Percentiles rank a stretch among this genome's conserved stretches.
Evolutionary conservation across 1,284 basidiomycete species (phyloP).

Genomic region (Entoloma clypeatum): DNA sequence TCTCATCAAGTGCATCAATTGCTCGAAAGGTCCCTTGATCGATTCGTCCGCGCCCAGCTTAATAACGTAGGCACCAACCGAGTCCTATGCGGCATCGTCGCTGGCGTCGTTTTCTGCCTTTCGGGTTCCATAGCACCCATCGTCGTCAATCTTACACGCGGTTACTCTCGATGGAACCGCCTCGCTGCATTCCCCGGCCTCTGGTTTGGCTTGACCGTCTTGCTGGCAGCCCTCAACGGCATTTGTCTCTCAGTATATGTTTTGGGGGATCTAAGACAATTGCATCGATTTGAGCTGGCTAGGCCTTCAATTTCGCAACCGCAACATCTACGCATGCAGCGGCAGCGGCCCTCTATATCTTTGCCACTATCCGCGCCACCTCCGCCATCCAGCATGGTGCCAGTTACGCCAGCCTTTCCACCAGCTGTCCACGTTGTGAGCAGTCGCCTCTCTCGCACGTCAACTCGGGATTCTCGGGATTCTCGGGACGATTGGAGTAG

Average conservation of each 20-base stretch:
- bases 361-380: conserved; percentile 21
- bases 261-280: conserved; percentile 76
- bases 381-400: conserved; percentile 16
- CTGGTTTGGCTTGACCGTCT: conserved; percentile 63
- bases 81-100: conserved; percentile 64
- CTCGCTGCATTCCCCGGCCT: conserved; percentile 61
- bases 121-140: conserved; percentile 50
- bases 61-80: conserved; percentile 74
- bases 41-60: conserved; percentile 66
- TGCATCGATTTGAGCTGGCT: conserved; percentile 71
- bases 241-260: conserved; percentile 72
- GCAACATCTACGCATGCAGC: conserved; percentile 30
- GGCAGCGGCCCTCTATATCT: conserved; percentile 18
- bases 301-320: conserved; percentile 59
- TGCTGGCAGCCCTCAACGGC: conserved; percentile 63
- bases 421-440: conserved; percentile 25
- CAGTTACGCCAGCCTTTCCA: conserved; percentile 22
- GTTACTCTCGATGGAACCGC: conserved; percentile 50
- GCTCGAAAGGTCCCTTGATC: conserved; percentile 59
- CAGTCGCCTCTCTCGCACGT: conserved; percentile 21
- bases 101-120: conserved; percentile 45
- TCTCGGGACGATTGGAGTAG: conserved; percentile 21
- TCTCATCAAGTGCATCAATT: conserved; percentile 52
- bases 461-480: conserved; percentile 23
- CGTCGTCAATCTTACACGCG: conserved; percentile 42